These are phyloP conservation scores for Pseudocercospora fuligena DNA, from an alignment of 2,329 filamentous ascomycete species.

Conservation along the genomic window DNA sequence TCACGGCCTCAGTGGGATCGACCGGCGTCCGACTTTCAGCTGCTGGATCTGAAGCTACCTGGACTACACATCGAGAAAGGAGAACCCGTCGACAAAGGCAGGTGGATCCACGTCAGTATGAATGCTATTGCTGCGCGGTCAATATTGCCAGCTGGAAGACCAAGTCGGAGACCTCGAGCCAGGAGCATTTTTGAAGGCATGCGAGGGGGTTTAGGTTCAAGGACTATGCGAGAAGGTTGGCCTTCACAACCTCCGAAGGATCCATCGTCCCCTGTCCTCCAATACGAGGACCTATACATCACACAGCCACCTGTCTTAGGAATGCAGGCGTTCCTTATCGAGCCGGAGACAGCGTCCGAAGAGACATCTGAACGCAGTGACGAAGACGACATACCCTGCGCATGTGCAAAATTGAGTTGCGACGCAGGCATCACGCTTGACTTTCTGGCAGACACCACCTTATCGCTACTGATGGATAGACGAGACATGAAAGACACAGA, in stretches of 20 bases:
- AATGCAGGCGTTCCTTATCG: slow-evolving; percentile 34
- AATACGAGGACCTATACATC: slow-evolving; percentile 30
- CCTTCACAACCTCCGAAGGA: slow-evolving; percentile 11
- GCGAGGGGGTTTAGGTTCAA: slow-evolving; percentile 26
- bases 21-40: slow-evolving; percentile 28
- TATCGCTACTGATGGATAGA: slow-evolving; percentile 24
- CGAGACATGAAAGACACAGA: slow-evolving; percentile 7
- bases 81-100: slow-evolving; percentile 30
- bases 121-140: slow-evolving; percentile 27
- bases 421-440: slow-evolving; percentile 38
- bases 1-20: slow-evolving; percentile 29
- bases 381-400: slow-evolving; percentile 7
- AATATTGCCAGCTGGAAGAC: slow-evolving; percentile 19
- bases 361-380: not conserved
- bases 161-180: slow-evolving; percentile 17
- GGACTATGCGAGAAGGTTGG: slow-evolving; percentile 22
- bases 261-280: not conserved
- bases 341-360: not conserved
- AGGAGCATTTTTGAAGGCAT: slow-evolving; percentile 31
- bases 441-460: slow-evolving; percentile 35
- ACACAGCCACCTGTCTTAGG: slow-evolving; percentile 34
- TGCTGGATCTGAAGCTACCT: slow-evolving; percentile 31
- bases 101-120: slow-evolving; percentile 34
- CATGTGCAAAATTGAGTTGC: slow-evolving; percentile 34
- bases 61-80: slow-evolving; percentile 32